Base-by-base conservation (phyloP, 768 basidiomycete species). In the Boletus pseudopeckii region DNA sequence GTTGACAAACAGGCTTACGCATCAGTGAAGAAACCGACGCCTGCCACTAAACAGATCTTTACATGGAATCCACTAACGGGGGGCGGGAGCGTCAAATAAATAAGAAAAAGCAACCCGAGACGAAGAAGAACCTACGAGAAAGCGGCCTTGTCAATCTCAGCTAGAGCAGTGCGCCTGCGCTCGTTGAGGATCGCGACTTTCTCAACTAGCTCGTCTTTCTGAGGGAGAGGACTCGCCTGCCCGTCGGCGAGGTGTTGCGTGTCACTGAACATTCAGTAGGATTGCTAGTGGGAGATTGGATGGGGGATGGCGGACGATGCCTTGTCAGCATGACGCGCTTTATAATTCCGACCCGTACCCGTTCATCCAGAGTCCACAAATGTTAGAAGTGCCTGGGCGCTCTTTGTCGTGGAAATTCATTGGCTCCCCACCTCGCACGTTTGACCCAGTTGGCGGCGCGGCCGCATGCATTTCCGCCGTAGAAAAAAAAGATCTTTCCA, bases 21-120 rank as follows among this genome's bases (percentile, higher is more conserved):
- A 74, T 89, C 90, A 34, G 91, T 90, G 78, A 92, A 93, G 80
- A 93, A 93, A 30, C 91, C 91, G 7, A 86, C 86, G 64, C 91
- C 89, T 5, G 88, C 68, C 2, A 79, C 79, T 50, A 81, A 57
- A 64, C 78, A 81, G 53, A 84, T 81, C 68, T 89, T 91, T 56
- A 84, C 80, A 63, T 92, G 91, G 75, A 91, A 92, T 80, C 83
- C 85, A 11, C 86, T 87, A 20, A 50, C 30, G 42, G 13, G n/a
- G 28, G 28, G 48, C 32, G 40, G 14, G 33, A 33, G 3, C 11
- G 1, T 22, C 4, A 34, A 22, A 48, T 22, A 11, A 37, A 20
- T 13, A 33, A 32, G 28, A 37, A 30, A 17, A 4, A 18, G 10
- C 1, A 13, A 22, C 45, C 8, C 18, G 13, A 11, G 3, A 20